Conservation (phyloP, 495 filamentous ascomycete genomes). For the Parathielavia hyrcaniae region DNA sequence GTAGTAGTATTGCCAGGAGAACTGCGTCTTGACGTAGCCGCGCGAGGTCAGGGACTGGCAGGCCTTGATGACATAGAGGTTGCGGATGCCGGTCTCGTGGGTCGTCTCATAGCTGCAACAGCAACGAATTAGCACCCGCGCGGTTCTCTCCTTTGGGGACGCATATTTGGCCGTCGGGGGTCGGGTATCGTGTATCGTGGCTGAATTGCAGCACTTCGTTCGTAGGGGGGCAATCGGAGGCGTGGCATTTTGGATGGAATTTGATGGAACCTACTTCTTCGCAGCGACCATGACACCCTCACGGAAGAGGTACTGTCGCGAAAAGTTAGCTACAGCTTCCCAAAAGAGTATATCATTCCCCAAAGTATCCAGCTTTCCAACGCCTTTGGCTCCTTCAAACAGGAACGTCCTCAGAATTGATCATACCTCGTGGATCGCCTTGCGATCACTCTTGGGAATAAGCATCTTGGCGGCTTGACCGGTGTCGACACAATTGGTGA, state of each 20-base stretch:
- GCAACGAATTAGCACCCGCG: slow-evolving; percentile 26
- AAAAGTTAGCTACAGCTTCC: slow-evolving; percentile 34
- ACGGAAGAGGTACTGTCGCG: slow-evolving; percentile 89
- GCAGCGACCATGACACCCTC: slow-evolving; percentile 99
- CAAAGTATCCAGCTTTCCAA: not conserved
- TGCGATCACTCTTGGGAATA: slow-evolving; percentile 99
- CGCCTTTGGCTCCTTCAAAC: not conserved
- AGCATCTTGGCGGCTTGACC: slow-evolving; percentile 62
- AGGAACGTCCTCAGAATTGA: slow-evolving; percentile 10
- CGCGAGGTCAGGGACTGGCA: slow-evolving; percentile 95
- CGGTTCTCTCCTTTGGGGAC: not conserved
- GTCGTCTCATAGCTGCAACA: slow-evolving; percentile 34
- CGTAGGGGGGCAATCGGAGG: slow-evolving; percentile 7
- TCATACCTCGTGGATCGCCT: slow-evolving; percentile 87
- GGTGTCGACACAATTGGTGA: slow-evolving; percentile 41
- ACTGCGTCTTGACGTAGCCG: slow-evolving; percentile 97
- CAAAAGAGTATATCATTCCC: not conserved
- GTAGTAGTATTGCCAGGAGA: slow-evolving; percentile 99
- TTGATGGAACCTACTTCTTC: slow-evolving; percentile 62
- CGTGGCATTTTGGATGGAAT: slow-evolving; percentile 10
- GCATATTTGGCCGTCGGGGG: not conserved
- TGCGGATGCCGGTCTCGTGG: slow-evolving; percentile 64
- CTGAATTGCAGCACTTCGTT: slow-evolving; percentile 4
- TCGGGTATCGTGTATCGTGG: not conserved
- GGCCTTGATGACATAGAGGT: slow-evolving; percentile 98